Evolutionary conservation across 2,329 filamentous ascomycete species (phyloP), one percentile per base, ranked within the genome.

Genomic region (Microsporum ferrugineum): DNA sequence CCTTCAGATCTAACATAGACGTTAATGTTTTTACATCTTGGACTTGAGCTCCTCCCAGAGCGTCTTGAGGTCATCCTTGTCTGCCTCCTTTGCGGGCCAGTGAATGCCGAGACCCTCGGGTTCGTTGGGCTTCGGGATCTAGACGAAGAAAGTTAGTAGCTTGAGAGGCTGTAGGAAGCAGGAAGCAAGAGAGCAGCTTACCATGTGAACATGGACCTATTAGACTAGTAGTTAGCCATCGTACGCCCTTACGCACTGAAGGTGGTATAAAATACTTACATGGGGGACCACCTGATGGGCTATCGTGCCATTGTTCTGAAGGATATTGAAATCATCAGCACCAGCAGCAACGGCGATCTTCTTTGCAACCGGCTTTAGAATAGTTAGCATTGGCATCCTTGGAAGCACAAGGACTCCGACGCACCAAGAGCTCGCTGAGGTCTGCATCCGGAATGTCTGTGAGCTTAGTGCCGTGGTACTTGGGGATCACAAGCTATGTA

Each of bases 231-330:
- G 38, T 7, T 29, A 56, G 38, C 38, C 45, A 31, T 33, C 17
- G 33, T 17, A 4, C 8, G 2, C n/a, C 8, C 17, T 36, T 23
- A n/a, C 59, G 53, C 36, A 68, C 65, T 12, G 29, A 45, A 8
- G 39, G 23, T 33, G 17, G 17, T 23, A 23, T 23, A 51, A 45
- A 45, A 27, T 58, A 78, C 84, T 77, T 78, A 94, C 92, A 77
- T 99, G 94, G 67, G 90, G 88, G 64, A 99, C 92, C 65, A 88
- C 80, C 78, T 97, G 94, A 75, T 99, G 94, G 17, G 94, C 94
- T 69, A 92, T 83, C 27, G 83, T 80, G 59, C 94, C 94, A 71
- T 99, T 99, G 78, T 99, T 99, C 78, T 99, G 94, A 63, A 99
- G 79, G 57, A 99, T 83, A 71, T 99, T 99, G 80, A 90, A 99